Base-by-base conservation (phyloP, 1,139 yeast genomes). In the Blastobotrys apis region DNA sequence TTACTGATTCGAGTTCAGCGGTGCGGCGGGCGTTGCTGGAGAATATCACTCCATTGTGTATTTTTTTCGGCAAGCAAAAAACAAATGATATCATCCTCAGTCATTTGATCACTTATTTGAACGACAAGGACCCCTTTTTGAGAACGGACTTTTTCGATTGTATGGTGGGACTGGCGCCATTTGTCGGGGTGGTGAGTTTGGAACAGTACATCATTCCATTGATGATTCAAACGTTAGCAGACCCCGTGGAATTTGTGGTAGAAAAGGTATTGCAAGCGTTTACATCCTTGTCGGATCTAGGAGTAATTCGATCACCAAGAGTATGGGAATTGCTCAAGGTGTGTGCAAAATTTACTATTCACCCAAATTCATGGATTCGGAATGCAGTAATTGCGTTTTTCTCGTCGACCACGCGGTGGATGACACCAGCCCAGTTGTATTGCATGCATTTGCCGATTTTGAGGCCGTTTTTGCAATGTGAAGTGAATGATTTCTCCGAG, bases 171-270 rank as follows among this genome's bases (percentile, higher is more conserved):
- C 69, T 94, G 21, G 85, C 94, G 0, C 79, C 90, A 1, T 82
- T 78, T 57, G 79, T 90, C 27, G 98, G 98, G 0, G 78, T 81
- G 0, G 71, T 84, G 1, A 78, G 95, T 29, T 71, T 94, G 49
- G 96, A 92, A 54, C 95, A 87, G 55, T 94, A 90, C 57, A 77
- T 94, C 26, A 67, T 88, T 27, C 98, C 98, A 0, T 65, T 94
- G 16, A 67, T 92, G 53, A 70, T 85, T 2, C 97, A 92, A 59
- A 82, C 95, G 0, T 64, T 90, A 29, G 75, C 81, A 5, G 97
- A 88, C 61, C 77, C 82, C 0, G 95, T 88, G 54, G 97, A 88
- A 55, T 71, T 81, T 42, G 94, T 92, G 8, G 85, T 84, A 0
- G 73, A 84, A n/a, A 77, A 78, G 47, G 92, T 87, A 0, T 63